Percentiles rank a stretch among this genome's conserved stretches.
Evolutionary conservation across 176 grass and related monocot species (phyloP).

Genomic region (Eragrostis curvula): DNA sequence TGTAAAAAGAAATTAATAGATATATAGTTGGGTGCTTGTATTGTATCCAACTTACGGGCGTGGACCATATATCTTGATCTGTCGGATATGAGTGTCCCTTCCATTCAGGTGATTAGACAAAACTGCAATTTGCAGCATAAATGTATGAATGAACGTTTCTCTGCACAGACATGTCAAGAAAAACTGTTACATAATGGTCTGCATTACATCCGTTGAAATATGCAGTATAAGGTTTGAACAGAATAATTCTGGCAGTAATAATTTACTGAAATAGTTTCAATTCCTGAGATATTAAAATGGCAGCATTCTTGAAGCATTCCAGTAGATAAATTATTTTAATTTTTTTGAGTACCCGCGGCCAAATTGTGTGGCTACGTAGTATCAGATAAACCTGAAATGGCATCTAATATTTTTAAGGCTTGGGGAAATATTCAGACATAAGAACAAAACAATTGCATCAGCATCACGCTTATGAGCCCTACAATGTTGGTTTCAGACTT

Average conservation of each 20-base stretch:
- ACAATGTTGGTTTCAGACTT: background rate
- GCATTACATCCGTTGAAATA: background rate
- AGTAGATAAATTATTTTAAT: background rate
- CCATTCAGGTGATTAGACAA: slow-evolving; percentile 92
- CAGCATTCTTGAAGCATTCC: background rate
- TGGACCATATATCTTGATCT: slow-evolving; percentile 95
- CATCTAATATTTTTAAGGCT: background rate
- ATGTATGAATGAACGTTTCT: slow-evolving; percentile 87
- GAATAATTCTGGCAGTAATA: background rate
- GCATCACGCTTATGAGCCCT: background rate
- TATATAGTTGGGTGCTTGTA: background rate
- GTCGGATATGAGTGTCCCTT: slow-evolving; percentile 85
- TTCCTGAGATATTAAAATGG: slow-evolving; percentile 1
- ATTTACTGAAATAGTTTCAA: background rate
- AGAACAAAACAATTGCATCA: background rate
- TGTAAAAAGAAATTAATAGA: background rate
- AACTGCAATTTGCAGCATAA: slow-evolving; percentile 94
- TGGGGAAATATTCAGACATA: background rate
- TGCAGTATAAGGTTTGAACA: background rate
- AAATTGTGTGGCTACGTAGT: background rate
- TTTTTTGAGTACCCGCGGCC: background rate
- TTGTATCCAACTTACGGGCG: slow-evolving; percentile 67
- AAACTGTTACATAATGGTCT: slow-evolving; percentile 6
- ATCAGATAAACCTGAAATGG: background rate
- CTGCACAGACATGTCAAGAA: slow-evolving; percentile 54